Conservation (phyloP, 495 filamentous ascomycete species). For the Talaromyces adpressus region DNA sequence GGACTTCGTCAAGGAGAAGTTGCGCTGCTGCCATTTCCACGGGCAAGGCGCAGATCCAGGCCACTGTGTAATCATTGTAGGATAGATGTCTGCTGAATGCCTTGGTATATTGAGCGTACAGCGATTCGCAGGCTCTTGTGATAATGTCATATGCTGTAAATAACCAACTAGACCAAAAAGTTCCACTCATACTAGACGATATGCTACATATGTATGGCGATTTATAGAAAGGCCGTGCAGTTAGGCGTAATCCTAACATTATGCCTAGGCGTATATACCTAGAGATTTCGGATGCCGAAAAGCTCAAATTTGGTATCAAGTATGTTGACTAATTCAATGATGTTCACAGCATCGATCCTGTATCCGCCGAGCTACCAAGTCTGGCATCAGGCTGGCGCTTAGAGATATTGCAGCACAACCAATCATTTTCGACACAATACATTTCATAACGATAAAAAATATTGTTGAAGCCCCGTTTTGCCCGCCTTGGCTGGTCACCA, state of each 20-base stretch:
- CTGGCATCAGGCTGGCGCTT: background rate
- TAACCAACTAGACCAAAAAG: background rate
- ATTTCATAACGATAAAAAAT: too few relatives aligned
- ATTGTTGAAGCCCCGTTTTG: too few relatives aligned
- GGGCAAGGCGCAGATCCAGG: constrained; percentile 1
- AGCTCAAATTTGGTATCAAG: too few relatives aligned
- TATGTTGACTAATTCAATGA: background rate
- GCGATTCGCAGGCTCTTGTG: too few relatives aligned
- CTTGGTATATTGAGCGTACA: too few relatives aligned
- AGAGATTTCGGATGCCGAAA: too few relatives aligned
- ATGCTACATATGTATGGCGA: too few relatives aligned
- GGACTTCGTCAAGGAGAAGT: background rate
- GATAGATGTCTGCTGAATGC: background rate
- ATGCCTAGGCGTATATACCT: too few relatives aligned
- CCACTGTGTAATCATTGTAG: background rate
- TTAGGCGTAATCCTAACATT: background rate
- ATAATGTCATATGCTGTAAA: background rate
- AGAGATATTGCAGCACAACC: background rate
- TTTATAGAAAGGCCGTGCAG: too few relatives aligned
- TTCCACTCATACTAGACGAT: background rate
- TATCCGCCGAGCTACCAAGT: background rate
- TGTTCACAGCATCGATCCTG: background rate
- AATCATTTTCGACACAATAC: background rate
- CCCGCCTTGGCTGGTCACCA: too few relatives aligned
- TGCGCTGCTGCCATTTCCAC: background rate